Conservation (phyloP, 2,329 filamentous ascomycete species). For the Hypoxylon sp. region DNA sequence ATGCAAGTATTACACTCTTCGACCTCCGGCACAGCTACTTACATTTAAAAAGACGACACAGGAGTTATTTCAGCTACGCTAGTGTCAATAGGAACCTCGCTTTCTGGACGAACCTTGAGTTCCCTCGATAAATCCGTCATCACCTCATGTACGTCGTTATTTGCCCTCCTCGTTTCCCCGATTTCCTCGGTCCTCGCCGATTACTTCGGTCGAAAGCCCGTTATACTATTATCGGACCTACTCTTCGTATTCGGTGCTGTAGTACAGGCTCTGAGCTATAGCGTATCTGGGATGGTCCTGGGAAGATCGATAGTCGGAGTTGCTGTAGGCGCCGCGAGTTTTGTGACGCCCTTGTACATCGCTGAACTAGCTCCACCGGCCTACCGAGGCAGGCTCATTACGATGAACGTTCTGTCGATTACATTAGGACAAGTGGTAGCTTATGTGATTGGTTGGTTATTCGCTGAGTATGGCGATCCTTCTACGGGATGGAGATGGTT, state of each 20-base stretch:
- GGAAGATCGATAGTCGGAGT: slow-evolving; percentile 78
- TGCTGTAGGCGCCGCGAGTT: slow-evolving; percentile 81
- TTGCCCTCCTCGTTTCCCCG: slow-evolving; percentile 74
- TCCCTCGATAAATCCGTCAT: slow-evolving; percentile 78
- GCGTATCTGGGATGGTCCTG: slow-evolving; percentile 73
- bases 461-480: slow-evolving; percentile 67
- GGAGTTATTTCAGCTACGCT: slow-evolving; percentile 78
- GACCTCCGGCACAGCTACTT: slow-evolving; percentile 14
- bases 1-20: slow-evolving; percentile 61
- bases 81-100: slow-evolving; percentile 71
- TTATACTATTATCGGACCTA: slow-evolving; percentile 73
- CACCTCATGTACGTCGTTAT: slow-evolving; percentile 76
- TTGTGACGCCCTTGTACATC: slow-evolving; percentile 90
- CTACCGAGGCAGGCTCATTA: slow-evolving; percentile 83
- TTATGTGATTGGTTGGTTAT: slow-evolving; percentile 84
- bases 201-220: slow-evolving; percentile 69
- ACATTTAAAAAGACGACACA: slow-evolving; percentile 67
- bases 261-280: slow-evolving; percentile 70
- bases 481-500: slow-evolving; percentile 87
- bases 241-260: slow-evolving; percentile 78
- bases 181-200: slow-evolving; percentile 75
- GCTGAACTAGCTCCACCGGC: slow-evolving; percentile 84
- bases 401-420: slow-evolving; percentile 84
- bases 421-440: slow-evolving; percentile 91
- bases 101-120: slow-evolving; percentile 68